Conservation (phyloP, 1,284 basidiomycete species). For the Agaricales sp. region DNA sequence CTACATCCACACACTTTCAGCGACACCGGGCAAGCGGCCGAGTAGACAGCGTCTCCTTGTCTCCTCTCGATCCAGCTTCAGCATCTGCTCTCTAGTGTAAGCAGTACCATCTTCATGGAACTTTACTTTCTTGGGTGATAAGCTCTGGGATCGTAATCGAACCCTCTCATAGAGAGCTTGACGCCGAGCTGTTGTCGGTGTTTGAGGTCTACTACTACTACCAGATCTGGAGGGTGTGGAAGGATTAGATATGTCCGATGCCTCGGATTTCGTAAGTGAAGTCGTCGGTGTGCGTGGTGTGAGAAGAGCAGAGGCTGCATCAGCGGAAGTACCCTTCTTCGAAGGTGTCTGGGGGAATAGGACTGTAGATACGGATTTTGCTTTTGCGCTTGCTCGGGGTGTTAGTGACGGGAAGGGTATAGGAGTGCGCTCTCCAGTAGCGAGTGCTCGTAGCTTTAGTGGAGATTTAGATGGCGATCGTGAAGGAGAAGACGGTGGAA, state of each 20-base stretch:
- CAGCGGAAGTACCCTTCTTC: background rate
- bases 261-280: conserved; percentile 17
- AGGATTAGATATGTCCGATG: conserved; percentile 40
- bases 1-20: conserved; percentile 83
- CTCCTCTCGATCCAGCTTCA: conserved; percentile 65
- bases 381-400: conserved; percentile 24
- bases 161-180: conserved; percentile 72
- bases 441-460: conserved; percentile 25
- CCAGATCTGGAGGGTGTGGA: conserved; percentile 49
- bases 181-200: conserved; percentile 62
- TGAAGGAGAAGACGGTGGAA: conserved; percentile 35
- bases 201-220: conserved; percentile 44
- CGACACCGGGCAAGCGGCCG: conserved; percentile 64
- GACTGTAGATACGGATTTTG: conserved; percentile 31
- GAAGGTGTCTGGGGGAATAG: conserved; percentile 48
- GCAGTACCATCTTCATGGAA: conserved; percentile 27
- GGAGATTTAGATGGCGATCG: conserved; percentile 31
- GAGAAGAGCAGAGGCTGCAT: conserved; percentile 18
- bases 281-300: conserved; percentile 43
- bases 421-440: conserved; percentile 24
- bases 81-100: conserved; percentile 53
- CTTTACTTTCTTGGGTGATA: conserved; percentile 51
- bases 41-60: conserved; percentile 62
- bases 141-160: conserved; percentile 54
- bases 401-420: conserved; percentile 39